Evolutionary conservation across 257 asterid species (phyloP), one percentile per base, ranked within the genome.

Genomic region (Eustoma russellianum): DNA sequence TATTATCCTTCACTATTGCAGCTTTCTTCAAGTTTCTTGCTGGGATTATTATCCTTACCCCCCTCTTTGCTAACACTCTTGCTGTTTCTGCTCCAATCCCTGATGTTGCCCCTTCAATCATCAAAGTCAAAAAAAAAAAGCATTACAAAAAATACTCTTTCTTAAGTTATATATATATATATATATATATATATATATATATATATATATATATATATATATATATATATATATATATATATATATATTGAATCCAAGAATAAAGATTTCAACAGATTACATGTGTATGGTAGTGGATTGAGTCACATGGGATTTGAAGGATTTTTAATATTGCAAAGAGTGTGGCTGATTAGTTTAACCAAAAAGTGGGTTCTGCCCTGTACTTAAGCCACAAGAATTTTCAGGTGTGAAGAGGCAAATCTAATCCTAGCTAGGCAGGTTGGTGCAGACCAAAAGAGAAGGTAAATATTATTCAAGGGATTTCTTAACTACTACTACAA

Each of bases 71-170:
- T 61, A 90, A 63, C 56, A 82, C 96, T 56, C 87, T 73, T 8
- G 96, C 98, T 1, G 98, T 90, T 66, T 90, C 98, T 0, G 84
- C 92, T 0, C 98, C 98, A 3, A 90, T 90, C 3, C 98, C 98
- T 1, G 95, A 83, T 33, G 98, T 86, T 46, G 95, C 96, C 0
- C 98, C 98, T 70, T 24, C 30, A 54, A 9, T 57, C 17, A 7
- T 10, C n/a, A 7, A 6, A 19, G 24, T 13, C n/a, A 13, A 18
- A 53, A 13, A 17, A 33, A 38, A 15, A 3, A 7, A 28, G 33
- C 9, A 35, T 45, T 53, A 19, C 2, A 24, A 24, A 5, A 10
- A 33, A 4, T 12, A n/a, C 14, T 24, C 15, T 33, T 45, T 1
- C 30, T 30, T 14, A 14, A 14, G 7, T 13, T 33, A n/a, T n/a